Evolutionary conservation across 1,284 basidiomycete genomes (phyloP), one percentile per base, ranked within the genome.

Genomic region (Cutaneotrichosporon daszewskae): DNA sequence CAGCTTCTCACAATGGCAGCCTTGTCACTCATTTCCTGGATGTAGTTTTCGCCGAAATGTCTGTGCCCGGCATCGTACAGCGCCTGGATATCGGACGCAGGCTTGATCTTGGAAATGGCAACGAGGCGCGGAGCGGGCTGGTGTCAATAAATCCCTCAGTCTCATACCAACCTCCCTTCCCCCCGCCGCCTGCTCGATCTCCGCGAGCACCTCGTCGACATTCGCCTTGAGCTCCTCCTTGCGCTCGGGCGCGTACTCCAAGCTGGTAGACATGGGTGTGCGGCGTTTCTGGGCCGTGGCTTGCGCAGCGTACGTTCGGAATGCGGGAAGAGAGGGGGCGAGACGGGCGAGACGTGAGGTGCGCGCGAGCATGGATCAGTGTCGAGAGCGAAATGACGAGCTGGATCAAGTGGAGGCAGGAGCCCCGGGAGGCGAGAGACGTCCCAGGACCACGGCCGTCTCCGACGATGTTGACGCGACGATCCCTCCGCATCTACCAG

Each of bases 31-130:
- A 98, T 71, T 64, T 97, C 94, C 58, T 95, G 87, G 5, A 92
- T 90, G 65, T 97, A 98, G 68, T 98, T 98, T 72, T 98, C 94
- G 11, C 95, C 94, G 66, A 97, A 98, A 66, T 95, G 89, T 2
- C 82, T 75, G 57, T 96, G 87, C 0, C 84, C 87, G 13, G 74
- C 73, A 47, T 86, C 77, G 60, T 85, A 86, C 51, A 88, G 85
- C 5, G 84, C 84, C 35, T 84, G 75, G 45, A 97, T 82, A 67
- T 96, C 90, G 5, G 83, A 81, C 2, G 84, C 79, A 1, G 92
- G 89, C 66, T 97, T 96, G 62, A 87, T 81, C 71, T 98, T 98
- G 6, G 91, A 96, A 14, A 98, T 90, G 0, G 92, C 89, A 8
- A 97, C 85, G 10, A 97, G 73, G 9, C 75, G 69, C n/a, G n/a